Conservation (phyloP, 768 basidiomycete species). For the Mycena sanguinolenta region DNA sequence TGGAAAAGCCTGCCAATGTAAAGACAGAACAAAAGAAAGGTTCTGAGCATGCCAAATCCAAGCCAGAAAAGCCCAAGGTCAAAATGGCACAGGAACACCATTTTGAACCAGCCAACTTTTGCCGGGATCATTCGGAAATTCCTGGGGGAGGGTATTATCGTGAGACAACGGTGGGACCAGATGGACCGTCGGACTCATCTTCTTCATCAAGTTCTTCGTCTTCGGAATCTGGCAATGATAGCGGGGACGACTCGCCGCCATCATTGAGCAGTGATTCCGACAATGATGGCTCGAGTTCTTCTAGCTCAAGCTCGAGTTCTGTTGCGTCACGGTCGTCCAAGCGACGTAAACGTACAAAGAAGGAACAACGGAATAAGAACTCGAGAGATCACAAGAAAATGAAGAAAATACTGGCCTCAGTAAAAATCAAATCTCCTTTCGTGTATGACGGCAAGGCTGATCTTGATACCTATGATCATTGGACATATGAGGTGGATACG, state of each 20-base stretch:
- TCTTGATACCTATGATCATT: slow-evolving; percentile 35
- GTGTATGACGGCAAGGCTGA: slow-evolving; percentile 34
- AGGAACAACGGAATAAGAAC: background rate
- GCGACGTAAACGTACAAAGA: background rate
- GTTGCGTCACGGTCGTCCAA: background rate
- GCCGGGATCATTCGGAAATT: slow-evolving; percentile 9
- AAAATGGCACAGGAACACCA: background rate
- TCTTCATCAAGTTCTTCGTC: background rate
- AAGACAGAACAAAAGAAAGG: background rate
- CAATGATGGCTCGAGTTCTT: background rate
- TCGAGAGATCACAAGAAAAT: slow-evolving; percentile 4
- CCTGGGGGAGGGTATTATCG: slow-evolving; percentile 23
- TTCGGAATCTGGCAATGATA: background rate
- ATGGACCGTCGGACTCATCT: slow-evolving; percentile 1
- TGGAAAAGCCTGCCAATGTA: background rate
- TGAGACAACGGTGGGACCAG: background rate
- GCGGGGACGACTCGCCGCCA: background rate
- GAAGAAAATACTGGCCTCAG: slow-evolving; percentile 20
- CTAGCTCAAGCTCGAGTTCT: slow-evolving; percentile 1
- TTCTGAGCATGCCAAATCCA: no score
- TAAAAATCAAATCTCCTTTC: slow-evolving; percentile 33
- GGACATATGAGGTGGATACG: slow-evolving; percentile 32
- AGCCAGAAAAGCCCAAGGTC: background rate
- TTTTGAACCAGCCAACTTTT: slow-evolving; percentile 6
- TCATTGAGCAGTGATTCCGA: background rate